Percentiles rank a stretch among this genome's conserved stretches.
Conservation (phyloP, 2,329 filamentous ascomycete species). For the Aspergillus cejpii region DNA sequence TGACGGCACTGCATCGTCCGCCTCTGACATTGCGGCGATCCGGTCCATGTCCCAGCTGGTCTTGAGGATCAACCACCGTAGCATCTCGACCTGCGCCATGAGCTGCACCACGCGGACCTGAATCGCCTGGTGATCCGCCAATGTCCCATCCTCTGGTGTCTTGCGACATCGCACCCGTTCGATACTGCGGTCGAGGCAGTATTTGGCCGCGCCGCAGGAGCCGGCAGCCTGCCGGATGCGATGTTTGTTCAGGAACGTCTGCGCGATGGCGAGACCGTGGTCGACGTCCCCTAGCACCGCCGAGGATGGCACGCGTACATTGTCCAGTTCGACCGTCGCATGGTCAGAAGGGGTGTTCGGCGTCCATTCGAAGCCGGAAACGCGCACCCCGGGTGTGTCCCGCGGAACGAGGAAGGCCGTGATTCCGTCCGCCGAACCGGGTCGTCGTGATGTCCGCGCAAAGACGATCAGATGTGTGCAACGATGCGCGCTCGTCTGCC, state of each 20-base stretch:
- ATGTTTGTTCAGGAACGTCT: constrained; percentile 61
- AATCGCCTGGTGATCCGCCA: constrained; percentile 52
- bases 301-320: constrained; percentile 51
- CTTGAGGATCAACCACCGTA: constrained; percentile 54
- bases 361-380: constrained; percentile 58
- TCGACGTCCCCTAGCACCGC: constrained; percentile 50
- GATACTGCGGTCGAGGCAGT: constrained; percentile 54
- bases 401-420: constrained; percentile 56
- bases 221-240: constrained; percentile 58
- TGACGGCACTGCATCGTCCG: constrained; percentile 23
- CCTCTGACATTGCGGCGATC: constrained; percentile 27
- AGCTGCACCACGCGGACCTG: constrained; percentile 60
- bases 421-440: constrained; percentile 51
- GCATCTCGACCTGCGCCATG: constrained; percentile 56
- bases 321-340: constrained; percentile 52
- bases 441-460: constrained; percentile 50
- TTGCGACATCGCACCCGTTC: constrained; percentile 50
- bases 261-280: constrained; percentile 53
- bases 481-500: constrained; percentile 58
- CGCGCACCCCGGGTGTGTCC: constrained; percentile 47
- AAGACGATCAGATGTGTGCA: constrained; percentile 59
- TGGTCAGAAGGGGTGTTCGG: constrained; percentile 63
- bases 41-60: constrained; percentile 58
- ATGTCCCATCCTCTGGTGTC: constrained; percentile 18
- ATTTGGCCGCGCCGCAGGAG: constrained; percentile 46